These are phyloP conservation scores for Backusella tarrabulga DNA, from an alignment of 192 early-diverging fungal genomes.

Conservation along the genomic window DNA sequence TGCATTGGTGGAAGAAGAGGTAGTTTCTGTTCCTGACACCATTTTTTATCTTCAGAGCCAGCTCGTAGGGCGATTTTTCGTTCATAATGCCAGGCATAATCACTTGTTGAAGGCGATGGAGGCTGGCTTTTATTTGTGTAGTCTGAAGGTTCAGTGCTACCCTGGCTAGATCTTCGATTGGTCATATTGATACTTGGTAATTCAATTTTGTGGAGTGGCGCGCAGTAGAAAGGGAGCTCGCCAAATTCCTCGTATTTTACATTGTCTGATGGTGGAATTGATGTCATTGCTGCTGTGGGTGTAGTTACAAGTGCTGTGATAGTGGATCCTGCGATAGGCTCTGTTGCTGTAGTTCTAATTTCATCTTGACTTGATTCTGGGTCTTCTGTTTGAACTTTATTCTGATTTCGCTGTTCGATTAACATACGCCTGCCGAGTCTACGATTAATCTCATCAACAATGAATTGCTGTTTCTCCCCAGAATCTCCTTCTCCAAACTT, in stretches of 20 bases:
- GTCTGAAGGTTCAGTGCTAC: background rate
- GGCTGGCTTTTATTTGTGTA: constrained; percentile 8
- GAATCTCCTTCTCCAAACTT: constrained; percentile 63
- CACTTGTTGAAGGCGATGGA: background rate
- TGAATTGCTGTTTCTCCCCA: constrained; percentile 58
- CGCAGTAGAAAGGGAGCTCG: constrained; percentile 19
- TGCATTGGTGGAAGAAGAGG: constrained; percentile 17
- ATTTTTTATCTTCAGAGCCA: background rate
- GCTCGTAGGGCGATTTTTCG: background rate
- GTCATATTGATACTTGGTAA: constrained; percentile 4
- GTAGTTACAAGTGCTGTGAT: background rate
- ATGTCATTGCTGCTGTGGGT: background rate
- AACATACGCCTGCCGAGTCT: constrained; percentile 31
- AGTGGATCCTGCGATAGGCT: background rate
- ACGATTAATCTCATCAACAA: constrained; percentile 57
- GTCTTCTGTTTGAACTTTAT: background rate
- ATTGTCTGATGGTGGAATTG: background rate
- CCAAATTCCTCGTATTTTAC: background rate
- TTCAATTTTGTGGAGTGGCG: constrained; percentile 22
- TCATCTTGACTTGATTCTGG: background rate
- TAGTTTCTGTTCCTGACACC: background rate
- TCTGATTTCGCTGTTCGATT: constrained; percentile 1
- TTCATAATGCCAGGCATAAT: background rate
- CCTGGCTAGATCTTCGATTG: background rate
- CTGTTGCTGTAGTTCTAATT: background rate